Evolutionary conservation across 495 filamentous ascomycete genomes (phyloP), one percentile per base, ranked within the genome.

Genomic region (Collariella sp.): DNA sequence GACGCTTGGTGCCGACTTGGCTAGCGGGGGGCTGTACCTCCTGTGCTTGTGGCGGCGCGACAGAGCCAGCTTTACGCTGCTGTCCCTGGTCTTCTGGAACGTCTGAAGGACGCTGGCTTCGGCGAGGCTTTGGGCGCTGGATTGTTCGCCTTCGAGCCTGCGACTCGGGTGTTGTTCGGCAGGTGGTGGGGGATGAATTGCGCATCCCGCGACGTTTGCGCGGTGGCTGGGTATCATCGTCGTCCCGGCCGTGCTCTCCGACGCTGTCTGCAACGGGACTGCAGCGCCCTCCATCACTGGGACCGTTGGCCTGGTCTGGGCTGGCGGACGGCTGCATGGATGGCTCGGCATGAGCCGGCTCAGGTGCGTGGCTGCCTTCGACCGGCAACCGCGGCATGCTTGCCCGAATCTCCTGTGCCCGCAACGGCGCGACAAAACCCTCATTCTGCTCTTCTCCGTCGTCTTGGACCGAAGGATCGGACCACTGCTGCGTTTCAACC

Each of bases 281-380:
- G 39, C 11, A 41, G 39, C 2, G 16, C 39, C 39, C 39, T 41
- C 39, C 18, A 41, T 41, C 39, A 41, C 16, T 20, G 12, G 39
- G 39, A 41, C 39, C 16, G 39, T 47, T 26, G 42, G 43, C 43
- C 29, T 31, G 16, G 42, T 39, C 52, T 42, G 23, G 46, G 46
- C 54, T 36, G 46, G 23, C 46, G 36, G 39, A 19, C 16, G 23
- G 29, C n/a, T n/a, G n/a, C n/a, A n/a, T n/a, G n/a, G n/a, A n/a
- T n/a, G n/a, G n/a, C n/a, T n/a, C n/a, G n/a, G 38, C 19, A 52
- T 46, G 9, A n/a, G 51, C 51, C 18, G 23, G 52, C 52, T 54
- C 20, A 54, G 0, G 5, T 22, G 26, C 43, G 52, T 40, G 26
- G 10, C 7, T 33, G 5, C 9, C 11, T n/a, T 50, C 47, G 43